Evolutionary conservation across 2,329 filamentous ascomycete species (phyloP), one percentile per base, ranked within the genome.

Genomic region (Penicillium sp.): DNA sequence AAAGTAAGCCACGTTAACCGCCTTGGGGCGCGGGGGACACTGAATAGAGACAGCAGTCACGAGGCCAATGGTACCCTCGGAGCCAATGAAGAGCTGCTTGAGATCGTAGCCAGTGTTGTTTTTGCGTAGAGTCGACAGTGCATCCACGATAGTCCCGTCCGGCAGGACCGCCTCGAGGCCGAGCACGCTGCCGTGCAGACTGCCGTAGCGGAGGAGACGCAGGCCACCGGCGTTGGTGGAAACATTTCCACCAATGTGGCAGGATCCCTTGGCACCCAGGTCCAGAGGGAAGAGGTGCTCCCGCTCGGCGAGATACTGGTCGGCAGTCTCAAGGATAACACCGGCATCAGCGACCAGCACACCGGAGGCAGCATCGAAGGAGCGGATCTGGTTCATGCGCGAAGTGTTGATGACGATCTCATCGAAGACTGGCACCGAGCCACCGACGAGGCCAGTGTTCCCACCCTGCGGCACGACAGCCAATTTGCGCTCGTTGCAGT

Each of bases 71-170:
- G 93, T 97, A 22, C 93, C 93, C 70, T 98, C 93, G 29, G 84
- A 87, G 40, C 93, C 93, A 62, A 98, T 95, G 68, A 98, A 96
- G 32, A 96, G 79, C 71, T 96, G 91, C 75, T 96, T 96, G 50
- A 96, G 72, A 67, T 98, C 94, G 71, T 97, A 98, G 26, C 93
- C 93, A 2, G 93, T 98, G 74, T 98, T 98, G 77, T 98, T 97
- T 77, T 98, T 98, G 58, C 93, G 83, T 51, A 98, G 76, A 52
- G 81, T 90, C 59, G 82, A 85, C 29, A 98, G 81, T 61, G 96
- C 89, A 61, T 97, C 83, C 40, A 98, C 78, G 59, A 98, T 80
- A 6, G 89, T 96, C 47, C 93, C 93, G 65, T 98, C 88, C 1
- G 93, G 88, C 35, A 98, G 76, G 8, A 98, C 94, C 19, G 86